Base-by-base conservation (phyloP, 2,329 filamentous ascomycete genomes). In the Paracamarosporium sp. region DNA sequence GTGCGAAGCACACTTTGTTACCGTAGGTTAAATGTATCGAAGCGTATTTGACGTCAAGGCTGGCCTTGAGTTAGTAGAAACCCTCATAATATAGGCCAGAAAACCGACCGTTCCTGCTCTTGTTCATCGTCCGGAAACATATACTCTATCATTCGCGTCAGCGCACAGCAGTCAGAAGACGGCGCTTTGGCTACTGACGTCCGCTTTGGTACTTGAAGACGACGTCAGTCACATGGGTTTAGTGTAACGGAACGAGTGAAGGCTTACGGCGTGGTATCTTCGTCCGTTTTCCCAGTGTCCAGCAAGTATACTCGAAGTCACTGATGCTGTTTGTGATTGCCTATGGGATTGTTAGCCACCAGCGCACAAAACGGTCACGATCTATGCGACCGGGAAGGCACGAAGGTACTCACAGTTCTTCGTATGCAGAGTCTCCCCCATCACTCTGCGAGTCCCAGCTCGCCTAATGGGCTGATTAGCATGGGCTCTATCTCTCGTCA, bases 251-350 rank as follows among this genome's bases (percentile, higher is more conserved):
- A 13, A 25, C 15, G 17, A 50, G 17, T 15, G 13, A 9, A 11
- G 47, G 36, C 56, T 56, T 38, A 56, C 53, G 17, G 59, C 59
- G 50, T 70, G 68, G 46, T 72, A 71, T 20, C 69, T 59, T 25
- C 69, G 55, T 17, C 69, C 69, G 33, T 72, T 71, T 46, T 72
- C 68, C 36, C 65, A 73, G n/a, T 61, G 62, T 44, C 69, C 69
- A 17, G 64, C 61, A 56, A 67, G 56, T 43, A 71, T 66, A 35
- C 64, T 65, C 5, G 69, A 70, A 13, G 65, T 66, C 25, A 72
- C 50, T 25, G 69, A 71, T 13, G 68, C 66, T n/a, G 69, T 71
- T 43, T 66, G 62, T 20, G 62, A 65, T 20, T 55, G 63, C 50
- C 57, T 59, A 41, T 22, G 13, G 7, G 7, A 1, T 24, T 13